These are phyloP conservation scores for Conoideocrella luteorostrata DNA, from an alignment of 2,329 filamentous ascomycete species.

Conservation along the genomic window DNA sequence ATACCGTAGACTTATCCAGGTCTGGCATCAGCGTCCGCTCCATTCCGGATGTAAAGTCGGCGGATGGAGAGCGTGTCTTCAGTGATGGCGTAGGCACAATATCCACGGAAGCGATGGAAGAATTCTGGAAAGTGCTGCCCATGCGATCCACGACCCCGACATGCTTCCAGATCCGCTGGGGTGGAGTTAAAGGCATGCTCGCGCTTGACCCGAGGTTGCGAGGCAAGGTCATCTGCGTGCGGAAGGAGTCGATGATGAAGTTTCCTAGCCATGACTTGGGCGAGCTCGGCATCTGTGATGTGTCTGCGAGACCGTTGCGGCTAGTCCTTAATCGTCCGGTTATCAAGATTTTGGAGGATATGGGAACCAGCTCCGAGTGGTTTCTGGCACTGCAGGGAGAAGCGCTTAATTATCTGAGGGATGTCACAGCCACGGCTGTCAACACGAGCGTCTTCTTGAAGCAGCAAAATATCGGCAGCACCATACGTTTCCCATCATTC, in stretches of 20 bases:
- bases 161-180: conserved; percentile 68
- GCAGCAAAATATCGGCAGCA: conserved; percentile 52
- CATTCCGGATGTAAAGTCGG: conserved; percentile 47
- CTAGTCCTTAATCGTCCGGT: conserved; percentile 71
- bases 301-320: conserved; percentile 58
- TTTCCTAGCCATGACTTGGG: conserved; percentile 51
- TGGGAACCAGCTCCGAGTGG: conserved; percentile 49
- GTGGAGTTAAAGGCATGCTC: conserved; percentile 73
- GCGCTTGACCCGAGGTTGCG: conserved; percentile 56
- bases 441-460: conserved; percentile 64
- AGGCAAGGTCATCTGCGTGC: conserved; percentile 54
- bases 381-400: conserved; percentile 59
- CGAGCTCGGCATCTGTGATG: conserved; percentile 67
- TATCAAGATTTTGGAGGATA: conserved; percentile 78
- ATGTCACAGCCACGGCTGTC: conserved; percentile 48
- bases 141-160: conserved; percentile 46
- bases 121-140: conserved; percentile 53
- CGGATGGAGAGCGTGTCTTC: conserved; percentile 51
- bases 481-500: conserved; percentile 54
- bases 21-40: conserved; percentile 23
- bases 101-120: conserved; percentile 50
- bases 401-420: conserved; percentile 54
- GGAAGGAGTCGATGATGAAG: conserved; percentile 71
- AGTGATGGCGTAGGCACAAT: conserved; percentile 77
- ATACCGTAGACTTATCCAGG: conserved; percentile 45